Base-by-base conservation (phyloP, 2,329 filamentous ascomycete genomes). In the Colletotrichum sp. region DNA sequence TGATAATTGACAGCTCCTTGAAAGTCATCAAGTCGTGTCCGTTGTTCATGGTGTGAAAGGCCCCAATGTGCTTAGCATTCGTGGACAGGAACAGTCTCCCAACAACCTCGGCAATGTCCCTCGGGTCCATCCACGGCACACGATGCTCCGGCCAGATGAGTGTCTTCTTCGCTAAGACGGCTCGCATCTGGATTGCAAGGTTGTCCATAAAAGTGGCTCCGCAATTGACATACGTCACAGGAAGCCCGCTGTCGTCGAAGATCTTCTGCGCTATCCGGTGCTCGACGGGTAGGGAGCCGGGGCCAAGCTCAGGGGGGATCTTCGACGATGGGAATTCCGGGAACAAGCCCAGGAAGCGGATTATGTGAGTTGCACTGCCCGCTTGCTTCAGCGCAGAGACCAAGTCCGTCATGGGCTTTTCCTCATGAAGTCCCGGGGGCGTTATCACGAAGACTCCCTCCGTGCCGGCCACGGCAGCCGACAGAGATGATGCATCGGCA, bases 71-170 rank as follows among this genome's bases (percentile, higher is more conserved):
- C 21, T 71, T 66, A 8, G 44, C 60, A 34, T 69, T 69, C 21
- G 52, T 16, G 0, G 67, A 69, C 0, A 69, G 24, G 16, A 69
- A 60, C 0, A 44, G 32, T 0, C 32, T 32, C 24, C 67, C 67
- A n/a, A 52, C 55, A 32, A 69, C 52, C 18, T 60, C 52, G 0
- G 67, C 67, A 16, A 71, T 59, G 32, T 66, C 69, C 16, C 69
- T 28, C 8, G 69, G 60, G 2, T 66, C 69, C 15, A 71, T 15
- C 18, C 65, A 71, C 10, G 69, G 69, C 16, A 71, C 69, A 30
- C 69, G 69, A 39, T 66, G 69, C 24, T 71, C 69, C 4, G 69
- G 69, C 69, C 62, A 71, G 30, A 71, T 71, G 4, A 71, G 13
- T 4, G 44, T 66, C 30, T 66, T 66, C 24, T 21, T 69, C 18